Conservation (phyloP, 192 early-diverging fungal genomes). For the Gaertneriomyces sp. region DNA sequence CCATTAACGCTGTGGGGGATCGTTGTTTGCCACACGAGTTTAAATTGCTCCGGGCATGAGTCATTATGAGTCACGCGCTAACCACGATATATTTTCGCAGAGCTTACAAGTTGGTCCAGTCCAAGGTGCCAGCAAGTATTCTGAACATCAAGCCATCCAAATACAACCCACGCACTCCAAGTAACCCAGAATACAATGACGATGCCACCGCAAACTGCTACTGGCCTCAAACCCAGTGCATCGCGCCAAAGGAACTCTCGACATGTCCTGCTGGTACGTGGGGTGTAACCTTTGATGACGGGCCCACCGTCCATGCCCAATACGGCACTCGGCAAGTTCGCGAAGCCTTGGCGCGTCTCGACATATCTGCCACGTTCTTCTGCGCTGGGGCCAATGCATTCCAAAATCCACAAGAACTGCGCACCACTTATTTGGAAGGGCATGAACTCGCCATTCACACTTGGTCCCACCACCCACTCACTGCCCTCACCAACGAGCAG, state of each 20-base stretch:
- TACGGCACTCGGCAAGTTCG: neutral
- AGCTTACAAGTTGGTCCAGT: too few relatives aligned
- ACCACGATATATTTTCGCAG: too few relatives aligned
- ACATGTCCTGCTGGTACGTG: slow-evolving; percentile 17
- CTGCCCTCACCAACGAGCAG: slow-evolving; percentile 50
- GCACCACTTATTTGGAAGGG: slow-evolving; percentile 29
- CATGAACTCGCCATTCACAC: slow-evolving; percentile 45
- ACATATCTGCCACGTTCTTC: slow-evolving; percentile 32
- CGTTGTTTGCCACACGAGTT: too few relatives aligned
- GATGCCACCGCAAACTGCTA: slow-evolving; percentile 25
- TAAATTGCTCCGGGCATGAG: too few relatives aligned
- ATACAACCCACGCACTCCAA: too few relatives aligned
- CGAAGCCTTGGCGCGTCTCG: neutral
- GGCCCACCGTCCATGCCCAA: slow-evolving; percentile 1
- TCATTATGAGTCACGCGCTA: too few relatives aligned
- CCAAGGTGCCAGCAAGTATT: too few relatives aligned
- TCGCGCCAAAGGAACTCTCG: too few relatives aligned
- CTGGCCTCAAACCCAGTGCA: slow-evolving; percentile 20
- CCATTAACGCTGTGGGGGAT: too few relatives aligned
- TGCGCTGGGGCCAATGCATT: slow-evolving; percentile 21
- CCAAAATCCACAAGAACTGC: slow-evolving; percentile 26
- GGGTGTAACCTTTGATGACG: slow-evolving; percentile 36
- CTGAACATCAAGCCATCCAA: too few relatives aligned
- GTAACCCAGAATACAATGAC: neutral
- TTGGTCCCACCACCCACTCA: slow-evolving; percentile 57